These are phyloP conservation scores for Saccharomycopsis fermentans DNA, from an alignment of 805 yeast genomes.

Conservation along the genomic window DNA sequence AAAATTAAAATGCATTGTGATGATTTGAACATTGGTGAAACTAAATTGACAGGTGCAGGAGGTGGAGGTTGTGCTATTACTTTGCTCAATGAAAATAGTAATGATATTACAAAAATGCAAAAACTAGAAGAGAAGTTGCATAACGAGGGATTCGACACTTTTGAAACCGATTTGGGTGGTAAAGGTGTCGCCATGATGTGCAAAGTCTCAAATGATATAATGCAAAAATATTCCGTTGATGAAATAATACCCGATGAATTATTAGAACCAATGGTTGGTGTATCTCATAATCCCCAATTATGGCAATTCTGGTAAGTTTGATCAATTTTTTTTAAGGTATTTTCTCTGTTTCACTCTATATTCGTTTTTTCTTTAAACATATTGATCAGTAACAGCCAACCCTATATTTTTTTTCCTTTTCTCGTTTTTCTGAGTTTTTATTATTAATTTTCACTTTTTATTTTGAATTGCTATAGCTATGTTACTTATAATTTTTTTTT, in stretches of 20 bases:
- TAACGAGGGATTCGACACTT: constrained; percentile 56
- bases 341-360: not conserved
- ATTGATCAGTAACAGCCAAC: not conserved
- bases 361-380: not conserved
- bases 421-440: not conserved
- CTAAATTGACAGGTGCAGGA: constrained; percentile 96
- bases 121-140: constrained; percentile 29
- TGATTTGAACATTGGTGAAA: constrained; percentile 59
- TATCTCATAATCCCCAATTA: not conserved
- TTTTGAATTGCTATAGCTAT: not conserved
- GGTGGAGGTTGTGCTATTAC: constrained; percentile 99
- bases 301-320: not conserved
- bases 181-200: constrained; percentile 57
- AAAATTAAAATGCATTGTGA: constrained; percentile 59
- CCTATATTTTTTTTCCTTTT: not conserved
- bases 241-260: not conserved
- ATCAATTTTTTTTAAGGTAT: not conserved
- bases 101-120: constrained; percentile 28
- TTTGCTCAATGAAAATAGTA: constrained; percentile 35
- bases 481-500: not conserved
- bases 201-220: not conserved
- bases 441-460: not conserved
- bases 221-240: not conserved
- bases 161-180: constrained; percentile 78
- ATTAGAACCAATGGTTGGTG: not conserved